These are phyloP conservation scores for Cucumis cinereus DNA, from an alignment of 306 rosid genomes.

Conservation along the genomic window DNA sequence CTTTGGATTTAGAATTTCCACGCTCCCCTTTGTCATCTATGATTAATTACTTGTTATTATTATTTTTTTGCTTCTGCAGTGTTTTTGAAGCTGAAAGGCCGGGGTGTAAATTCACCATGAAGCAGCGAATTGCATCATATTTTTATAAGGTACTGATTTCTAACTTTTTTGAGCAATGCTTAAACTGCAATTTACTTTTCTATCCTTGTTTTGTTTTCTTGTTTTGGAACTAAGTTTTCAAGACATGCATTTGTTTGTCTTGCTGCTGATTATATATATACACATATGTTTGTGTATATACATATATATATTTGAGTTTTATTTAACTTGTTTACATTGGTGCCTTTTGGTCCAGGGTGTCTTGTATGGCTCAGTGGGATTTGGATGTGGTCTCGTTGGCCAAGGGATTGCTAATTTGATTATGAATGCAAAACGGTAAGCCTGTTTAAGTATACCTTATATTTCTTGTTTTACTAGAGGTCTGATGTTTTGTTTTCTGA, in stretches of 20 bases:
- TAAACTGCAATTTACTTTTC: neutral
- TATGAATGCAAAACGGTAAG: slow-evolving; percentile 88
- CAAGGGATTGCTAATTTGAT: slow-evolving; percentile 93
- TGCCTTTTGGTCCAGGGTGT: slow-evolving; percentile 53
- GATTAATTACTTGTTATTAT: neutral
- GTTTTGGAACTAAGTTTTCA: neutral
- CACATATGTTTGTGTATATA: too few species aligned
- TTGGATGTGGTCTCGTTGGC: slow-evolving; percentile 89
- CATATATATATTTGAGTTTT: neutral
- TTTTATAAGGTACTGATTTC: slow-evolving; percentile 58
- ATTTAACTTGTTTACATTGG: neutral
- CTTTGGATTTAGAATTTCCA: neutral
- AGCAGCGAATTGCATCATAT: slow-evolving; percentile 66
- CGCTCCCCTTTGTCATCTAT: neutral
- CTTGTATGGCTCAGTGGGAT: slow-evolving; percentile 87
- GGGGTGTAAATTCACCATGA: slow-evolving; percentile 55
- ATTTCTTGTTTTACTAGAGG: neutral
- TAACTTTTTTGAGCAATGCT: neutral
- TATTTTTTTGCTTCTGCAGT: slow-evolving; percentile 33
- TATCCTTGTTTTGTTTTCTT: neutral
- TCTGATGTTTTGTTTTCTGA: neutral
- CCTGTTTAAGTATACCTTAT: neutral
- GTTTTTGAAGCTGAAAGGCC: slow-evolving; percentile 94
- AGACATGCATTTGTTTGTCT: neutral
- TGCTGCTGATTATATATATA: neutral